A percentile compares a stretch with the other conserved stretches of the same genome.
Conservation (phyloP, 2,329 filamentous ascomycete genomes). For the Talaromyces sp. region DNA sequence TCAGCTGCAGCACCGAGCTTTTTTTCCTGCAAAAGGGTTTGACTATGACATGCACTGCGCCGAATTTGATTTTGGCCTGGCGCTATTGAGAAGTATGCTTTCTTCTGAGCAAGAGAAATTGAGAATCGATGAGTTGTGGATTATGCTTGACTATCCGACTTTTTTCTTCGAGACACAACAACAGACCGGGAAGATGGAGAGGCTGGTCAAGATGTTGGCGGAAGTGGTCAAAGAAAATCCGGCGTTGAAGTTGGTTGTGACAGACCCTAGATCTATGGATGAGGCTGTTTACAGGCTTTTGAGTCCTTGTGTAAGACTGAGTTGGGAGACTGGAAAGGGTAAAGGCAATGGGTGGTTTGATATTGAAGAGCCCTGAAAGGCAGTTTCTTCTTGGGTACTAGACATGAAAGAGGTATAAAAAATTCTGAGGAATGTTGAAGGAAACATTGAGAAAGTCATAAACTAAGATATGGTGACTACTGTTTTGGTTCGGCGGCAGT, state of each 20-base stretch:
- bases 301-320: not conserved
- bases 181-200: not conserved
- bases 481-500: not conserved
- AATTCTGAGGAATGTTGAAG: not conserved
- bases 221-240: not conserved
- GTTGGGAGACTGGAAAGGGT: not conserved
- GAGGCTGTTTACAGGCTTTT: not conserved
- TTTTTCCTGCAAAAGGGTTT: not conserved
- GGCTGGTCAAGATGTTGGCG: not conserved
- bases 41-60: not conserved
- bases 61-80: not conserved
- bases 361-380: not conserved
- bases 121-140: not conserved
- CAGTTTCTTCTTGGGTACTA: not conserved
- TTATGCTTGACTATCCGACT: not conserved
- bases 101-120: not conserved
- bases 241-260: not conserved
- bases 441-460: not conserved
- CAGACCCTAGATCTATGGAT: not conserved
- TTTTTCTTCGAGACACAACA: not conserved
- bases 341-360: not conserved
- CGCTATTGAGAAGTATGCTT: not conserved
- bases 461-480: not conserved
- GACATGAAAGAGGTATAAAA: not conserved
- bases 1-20: not conserved